Evolutionary conservation across 1,284 basidiomycete genomes (phyloP), one percentile per base, ranked within the genome.

Genomic region (Microbotryum saponariae): DNA sequence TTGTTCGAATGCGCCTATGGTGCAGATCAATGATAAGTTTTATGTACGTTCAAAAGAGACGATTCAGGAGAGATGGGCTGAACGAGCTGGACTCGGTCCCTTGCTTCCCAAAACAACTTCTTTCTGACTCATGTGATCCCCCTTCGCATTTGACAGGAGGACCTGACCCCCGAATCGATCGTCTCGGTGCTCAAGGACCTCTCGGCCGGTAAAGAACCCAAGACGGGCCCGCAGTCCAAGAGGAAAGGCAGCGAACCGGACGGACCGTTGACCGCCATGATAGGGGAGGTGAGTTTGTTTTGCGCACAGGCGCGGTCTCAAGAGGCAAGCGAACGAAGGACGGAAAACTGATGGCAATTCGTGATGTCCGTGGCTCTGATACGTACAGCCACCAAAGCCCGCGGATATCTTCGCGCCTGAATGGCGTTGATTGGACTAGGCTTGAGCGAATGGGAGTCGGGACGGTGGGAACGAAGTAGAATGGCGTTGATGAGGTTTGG

Each of bases 1-100:
- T 55, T 99, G 94, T 78, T 89, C 88, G 71, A 99, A 97, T 77
- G 96, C 96, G n/a, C 94, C 94, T 14, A 99, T 98, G 94, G 81
- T 98, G 76, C 92, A 88, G 70, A 83, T 98, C 74, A 88, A 88
- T 57, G 96, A 98, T 74, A 91, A 97, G 76, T 99, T 89, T 80
- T 98, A 93, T 76, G 89, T 90, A 72, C 67, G 86, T 79, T 25
- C 31, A 29, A 47, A 12, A 23, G 14, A 3, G 16, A 2, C 37
- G 8, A 20, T 8, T 0, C 7, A 18, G 21, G 46, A 25, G 46
- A 25, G 20, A 10, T 51, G 9, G 25, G 18, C 9, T 54, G 21
- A 16, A 12, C 18, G 9, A 29, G 29, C n/a, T 42, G 33, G 54
- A 20, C 29, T 56, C 27, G 20, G 29, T 10, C 9, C 31, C 31